These are phyloP conservation scores for Silene coronaria DNA, from an alignment of 179 eudicot genomes.

Conservation along the genomic window DNA sequence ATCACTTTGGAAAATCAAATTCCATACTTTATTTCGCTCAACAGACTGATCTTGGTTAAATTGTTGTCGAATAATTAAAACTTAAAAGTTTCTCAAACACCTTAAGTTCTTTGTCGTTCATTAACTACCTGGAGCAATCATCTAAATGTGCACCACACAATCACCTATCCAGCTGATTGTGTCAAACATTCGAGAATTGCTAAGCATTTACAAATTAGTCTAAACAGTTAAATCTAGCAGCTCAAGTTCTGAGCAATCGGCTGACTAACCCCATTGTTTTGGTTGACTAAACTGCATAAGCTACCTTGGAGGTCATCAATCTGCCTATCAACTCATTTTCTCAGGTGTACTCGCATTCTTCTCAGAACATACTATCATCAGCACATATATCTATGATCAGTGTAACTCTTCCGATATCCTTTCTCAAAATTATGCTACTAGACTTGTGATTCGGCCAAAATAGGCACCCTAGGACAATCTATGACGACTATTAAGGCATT, in stretches of 20 bases:
- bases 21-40: neutral
- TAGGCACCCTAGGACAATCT: neutral
- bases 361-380: neutral
- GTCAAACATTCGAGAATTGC: neutral
- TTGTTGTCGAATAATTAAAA: neutral
- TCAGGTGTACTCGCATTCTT: neutral
- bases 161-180: neutral
- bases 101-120: neutral
- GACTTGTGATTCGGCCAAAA: neutral
- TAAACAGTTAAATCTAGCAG: neutral
- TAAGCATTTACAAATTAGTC: neutral
- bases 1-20: neutral
- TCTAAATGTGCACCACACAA: neutral
- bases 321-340: neutral
- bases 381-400: neutral
- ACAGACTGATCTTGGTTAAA: neutral
- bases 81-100: neutral
- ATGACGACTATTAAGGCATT: neutral
- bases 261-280: neutral
- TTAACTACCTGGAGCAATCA: neutral
- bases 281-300: neutral
- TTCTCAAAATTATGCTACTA: neutral
- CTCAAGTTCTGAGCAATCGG: neutral
- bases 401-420: neutral
- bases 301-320: neutral